Evolutionary conservation across 2,329 filamentous ascomycete genomes (phyloP), one percentile per base, ranked within the genome.

Genomic region (Pyrenochaeta sp.): DNA sequence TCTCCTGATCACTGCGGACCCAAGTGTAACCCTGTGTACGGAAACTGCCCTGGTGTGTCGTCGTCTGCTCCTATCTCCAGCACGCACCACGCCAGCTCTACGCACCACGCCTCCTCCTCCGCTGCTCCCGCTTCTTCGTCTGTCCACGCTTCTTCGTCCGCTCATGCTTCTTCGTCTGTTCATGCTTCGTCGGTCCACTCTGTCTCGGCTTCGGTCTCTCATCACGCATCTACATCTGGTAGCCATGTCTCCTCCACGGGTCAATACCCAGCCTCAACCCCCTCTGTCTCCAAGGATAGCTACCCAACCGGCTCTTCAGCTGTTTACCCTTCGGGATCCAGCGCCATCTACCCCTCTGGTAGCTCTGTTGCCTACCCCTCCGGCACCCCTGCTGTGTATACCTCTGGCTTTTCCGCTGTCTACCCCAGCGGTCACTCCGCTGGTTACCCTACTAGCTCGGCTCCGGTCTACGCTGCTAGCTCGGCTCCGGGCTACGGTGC

Each of bases 1-100:
- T 62, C 65, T 4, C 44, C 51, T 27, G 69, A 62, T 23, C 59
- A 72, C 51, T 74, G 71, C 47, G 61, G 62, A 18, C 56, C 61
- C 23, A 66, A 66, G 12, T 75, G 71, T 57, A 68, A 74, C 54
- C 52, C 63, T 11, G 17, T 45, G 36, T 72, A 68, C 48, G 68
- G 72, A 7, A 67, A 48, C 20, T 69, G 66, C 51, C 50, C 50
- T 53, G 37, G 27, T 10, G 39, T 43, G 27, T 48, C 46, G 18
- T 51, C 47, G 12, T 32, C 29, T 47, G 48, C 20, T 36, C 23
- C 17, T 15, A 20, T 49, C 52, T 12, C 39, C 29, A 59, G 37
- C 45, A 45, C 49, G 55, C 46, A 40, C 23, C 51, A 45, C 29
- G 58, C 51, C 20, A 35, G 54, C 30, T 52, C 54, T n/a, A n/a